These are phyloP conservation scores for Malassezia brasiliensis DNA, from an alignment of 1,284 basidiomycete genomes.

Conservation along the genomic window DNA sequence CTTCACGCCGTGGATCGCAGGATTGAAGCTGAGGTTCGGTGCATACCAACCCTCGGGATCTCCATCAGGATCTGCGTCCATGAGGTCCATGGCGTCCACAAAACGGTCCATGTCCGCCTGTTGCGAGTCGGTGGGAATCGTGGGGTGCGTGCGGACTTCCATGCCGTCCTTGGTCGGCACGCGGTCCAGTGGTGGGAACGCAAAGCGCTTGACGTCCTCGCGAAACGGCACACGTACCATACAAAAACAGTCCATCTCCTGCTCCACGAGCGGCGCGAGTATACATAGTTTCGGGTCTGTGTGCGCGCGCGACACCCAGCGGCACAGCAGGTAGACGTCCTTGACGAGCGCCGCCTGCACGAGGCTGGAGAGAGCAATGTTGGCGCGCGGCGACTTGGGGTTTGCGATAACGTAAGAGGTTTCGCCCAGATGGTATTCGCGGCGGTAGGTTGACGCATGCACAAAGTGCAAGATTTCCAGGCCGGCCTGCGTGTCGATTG, in stretches of 20 bases:
- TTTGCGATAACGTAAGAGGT: slow-evolving; percentile 78
- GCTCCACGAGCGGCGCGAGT: slow-evolving; percentile 27
- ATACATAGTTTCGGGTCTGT: slow-evolving; percentile 59
- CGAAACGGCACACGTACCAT: slow-evolving; percentile 73
- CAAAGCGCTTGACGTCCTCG: slow-evolving; percentile 78
- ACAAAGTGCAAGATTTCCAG: slow-evolving; percentile 84
- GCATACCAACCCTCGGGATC: slow-evolving; percentile 62
- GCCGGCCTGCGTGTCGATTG: slow-evolving; percentile 63
- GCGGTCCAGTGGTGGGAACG: slow-evolving; percentile 69
- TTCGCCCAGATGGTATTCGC: slow-evolving; percentile 71
- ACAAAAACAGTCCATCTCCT: slow-evolving; percentile 28
- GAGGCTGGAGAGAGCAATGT: slow-evolving; percentile 75
- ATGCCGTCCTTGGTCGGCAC: slow-evolving; percentile 69
- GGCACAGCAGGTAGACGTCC: slow-evolving; percentile 63
- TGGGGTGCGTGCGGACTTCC: slow-evolving; percentile 63
- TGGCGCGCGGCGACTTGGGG: slow-evolving; percentile 59
- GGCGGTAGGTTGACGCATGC: slow-evolving; percentile 52
- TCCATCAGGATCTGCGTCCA: slow-evolving; percentile 59
- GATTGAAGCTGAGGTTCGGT: slow-evolving; percentile 68
- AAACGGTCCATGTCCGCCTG: slow-evolving; percentile 71
- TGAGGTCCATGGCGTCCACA: slow-evolving; percentile 75
- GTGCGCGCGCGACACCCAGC: slow-evolving; percentile 66
- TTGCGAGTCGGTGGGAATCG: slow-evolving; percentile 71
- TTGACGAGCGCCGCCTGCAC: slow-evolving; percentile 67
- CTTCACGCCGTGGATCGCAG: slow-evolving; percentile 77